These are phyloP conservation scores for Sarocladiaceae sp. DNA, from an alignment of 2,329 filamentous ascomycete genomes.

Conservation along the genomic window DNA sequence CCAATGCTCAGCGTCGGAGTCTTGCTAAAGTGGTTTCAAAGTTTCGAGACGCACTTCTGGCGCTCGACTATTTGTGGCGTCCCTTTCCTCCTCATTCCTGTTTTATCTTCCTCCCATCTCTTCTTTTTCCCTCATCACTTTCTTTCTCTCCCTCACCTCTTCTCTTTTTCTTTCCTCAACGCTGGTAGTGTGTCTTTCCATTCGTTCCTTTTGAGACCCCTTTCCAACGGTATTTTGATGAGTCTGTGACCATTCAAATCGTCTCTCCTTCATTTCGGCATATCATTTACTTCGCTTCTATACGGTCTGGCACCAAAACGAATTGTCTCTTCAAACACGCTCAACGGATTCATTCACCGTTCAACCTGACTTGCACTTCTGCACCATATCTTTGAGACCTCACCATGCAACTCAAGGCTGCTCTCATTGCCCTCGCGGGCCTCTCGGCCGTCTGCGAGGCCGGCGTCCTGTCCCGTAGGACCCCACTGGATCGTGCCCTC, in stretches of 20 bases:
- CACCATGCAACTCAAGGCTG: constrained; percentile 50
- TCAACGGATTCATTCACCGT: constrained; percentile 13
- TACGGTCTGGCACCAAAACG: constrained; percentile 47
- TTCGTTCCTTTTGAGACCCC: constrained; percentile 40
- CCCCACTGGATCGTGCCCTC: constrained; percentile 32
- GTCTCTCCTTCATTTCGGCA: constrained; percentile 20
- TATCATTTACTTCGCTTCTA: constrained; percentile 24
- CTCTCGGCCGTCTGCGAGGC: constrained; percentile 42
- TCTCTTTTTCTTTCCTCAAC: constrained; percentile 34
- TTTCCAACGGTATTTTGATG: constrained; percentile 26
- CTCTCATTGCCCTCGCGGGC: constrained; percentile 46
- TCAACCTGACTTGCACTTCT: constrained; percentile 23
- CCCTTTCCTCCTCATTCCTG: constrained; percentile 8
- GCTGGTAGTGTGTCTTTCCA: constrained; percentile 49
- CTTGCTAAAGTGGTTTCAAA: constrained; percentile 10
- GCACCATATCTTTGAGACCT: constrained; percentile 12
- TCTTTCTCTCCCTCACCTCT: constrained; percentile 27
- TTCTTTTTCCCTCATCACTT: constrained; percentile 27
- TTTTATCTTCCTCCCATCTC: constrained; percentile 15
- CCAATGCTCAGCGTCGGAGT: constrained; percentile 7
- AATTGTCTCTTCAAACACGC: constrained; percentile 18
- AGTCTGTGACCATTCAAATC: constrained; percentile 37
- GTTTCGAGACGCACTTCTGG: not conserved
- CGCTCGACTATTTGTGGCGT: constrained; percentile 12
- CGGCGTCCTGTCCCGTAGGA: constrained; percentile 32